Evolutionary conservation across 257 asterid genomes (phyloP).

Genomic region (Scutellaria barbata): DNA sequence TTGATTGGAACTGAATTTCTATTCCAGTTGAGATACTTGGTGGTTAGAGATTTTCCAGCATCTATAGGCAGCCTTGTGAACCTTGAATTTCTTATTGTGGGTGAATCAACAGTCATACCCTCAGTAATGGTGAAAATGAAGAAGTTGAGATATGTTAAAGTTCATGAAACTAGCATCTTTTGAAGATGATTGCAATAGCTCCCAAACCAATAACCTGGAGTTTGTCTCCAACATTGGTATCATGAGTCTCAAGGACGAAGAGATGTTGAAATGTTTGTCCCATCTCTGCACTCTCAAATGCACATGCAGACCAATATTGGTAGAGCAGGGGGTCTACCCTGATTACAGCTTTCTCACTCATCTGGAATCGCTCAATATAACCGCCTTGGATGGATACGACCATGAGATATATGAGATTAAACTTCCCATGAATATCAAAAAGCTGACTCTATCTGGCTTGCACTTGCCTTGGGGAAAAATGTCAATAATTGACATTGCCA

Average conservation of each 20-base stretch:
- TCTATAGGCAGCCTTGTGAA: not conserved
- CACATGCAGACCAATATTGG: not conserved
- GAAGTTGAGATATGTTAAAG: constrained; percentile 11
- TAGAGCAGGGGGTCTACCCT: not conserved
- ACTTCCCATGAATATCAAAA: constrained; percentile 8
- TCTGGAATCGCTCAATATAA: not conserved
- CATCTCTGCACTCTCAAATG: constrained; percentile 23
- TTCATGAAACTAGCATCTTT: not conserved
- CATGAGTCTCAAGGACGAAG: not conserved
- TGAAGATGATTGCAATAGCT: not conserved
- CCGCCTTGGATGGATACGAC: not conserved
- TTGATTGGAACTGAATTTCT: constrained; percentile 3
- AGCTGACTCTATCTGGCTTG: not conserved
- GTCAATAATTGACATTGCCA: constrained; percentile 2
- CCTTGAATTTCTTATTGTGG: not conserved
- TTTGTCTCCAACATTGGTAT: not conserved
- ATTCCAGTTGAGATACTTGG: constrained; percentile 14
- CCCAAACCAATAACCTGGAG: constrained; percentile 1
- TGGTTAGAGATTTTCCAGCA: not conserved
- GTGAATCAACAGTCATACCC: not conserved
- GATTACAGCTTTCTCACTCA: constrained; percentile 18
- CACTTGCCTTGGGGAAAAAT: not conserved
- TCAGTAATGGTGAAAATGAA: constrained; percentile 5
- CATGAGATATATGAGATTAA: no score
- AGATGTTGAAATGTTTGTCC: constrained; percentile 14